Percentiles rank a stretch among this genome's conserved stretches.
Evolutionary conservation across 2,329 filamentous ascomycete species (phyloP).

Genomic region (Ceratocystis huliohia): DNA sequence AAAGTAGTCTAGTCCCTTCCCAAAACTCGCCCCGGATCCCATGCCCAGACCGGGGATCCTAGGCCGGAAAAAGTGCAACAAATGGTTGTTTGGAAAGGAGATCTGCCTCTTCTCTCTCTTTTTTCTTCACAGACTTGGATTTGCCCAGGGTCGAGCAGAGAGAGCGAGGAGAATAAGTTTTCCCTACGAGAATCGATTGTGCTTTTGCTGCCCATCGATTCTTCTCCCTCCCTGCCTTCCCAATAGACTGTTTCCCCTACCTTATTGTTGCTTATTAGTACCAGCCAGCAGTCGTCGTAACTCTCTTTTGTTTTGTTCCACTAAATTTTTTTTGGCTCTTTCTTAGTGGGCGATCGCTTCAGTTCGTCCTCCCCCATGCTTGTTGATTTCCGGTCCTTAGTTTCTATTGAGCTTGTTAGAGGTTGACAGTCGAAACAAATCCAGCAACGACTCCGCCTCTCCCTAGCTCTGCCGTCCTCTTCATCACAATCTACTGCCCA

Average conservation of each 20-base stretch:
- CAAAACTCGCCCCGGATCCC: not conserved
- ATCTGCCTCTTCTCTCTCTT: not conserved
- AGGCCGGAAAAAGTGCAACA: constrained; percentile 1
- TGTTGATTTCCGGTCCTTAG: not conserved
- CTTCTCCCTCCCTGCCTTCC: not conserved
- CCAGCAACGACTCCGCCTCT: not conserved
- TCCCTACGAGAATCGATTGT: not conserved
- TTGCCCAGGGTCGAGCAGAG: not conserved
- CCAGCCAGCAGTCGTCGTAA: no score
- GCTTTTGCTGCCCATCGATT: not conserved
- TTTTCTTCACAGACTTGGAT: not conserved
- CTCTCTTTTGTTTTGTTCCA: no score
- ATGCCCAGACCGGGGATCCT: not conserved
- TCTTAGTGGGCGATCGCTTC: not conserved
- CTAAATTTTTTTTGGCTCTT: no score
- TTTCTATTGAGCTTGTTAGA: not conserved
- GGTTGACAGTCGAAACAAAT: constrained; percentile 7
- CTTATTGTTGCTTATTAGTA: not conserved
- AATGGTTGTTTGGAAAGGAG: not conserved
- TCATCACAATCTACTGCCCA: not conserved
- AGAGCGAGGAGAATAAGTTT: not conserved
- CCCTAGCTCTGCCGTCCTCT: not conserved
- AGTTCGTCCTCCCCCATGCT: not conserved
- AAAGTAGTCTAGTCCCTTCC: not conserved
- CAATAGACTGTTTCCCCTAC: not conserved